Base-by-base conservation (phyloP, 345 rosid species). In the Citrus unshiu region DNA sequence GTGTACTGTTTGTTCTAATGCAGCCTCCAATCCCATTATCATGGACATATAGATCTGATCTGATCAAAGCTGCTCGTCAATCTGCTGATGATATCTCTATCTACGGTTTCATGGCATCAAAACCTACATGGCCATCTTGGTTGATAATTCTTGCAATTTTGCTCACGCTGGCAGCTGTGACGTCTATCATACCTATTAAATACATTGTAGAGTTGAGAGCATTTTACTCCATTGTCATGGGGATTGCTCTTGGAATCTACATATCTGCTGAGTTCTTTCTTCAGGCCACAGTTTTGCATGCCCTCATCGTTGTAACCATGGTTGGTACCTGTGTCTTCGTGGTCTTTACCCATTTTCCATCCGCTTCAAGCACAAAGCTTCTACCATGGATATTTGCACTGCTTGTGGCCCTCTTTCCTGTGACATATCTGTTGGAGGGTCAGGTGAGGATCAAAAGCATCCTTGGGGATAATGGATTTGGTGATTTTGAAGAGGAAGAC, bases 111-210 rank as follows among this genome's bases (percentile, higher is more conserved):
- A 81, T 93, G 86, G 93, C 97, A 69, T 87, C 95, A 74, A 94
- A 93, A 85, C 99, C 99, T 39, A 92, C 97, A n/a, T 94, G 99
- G 98, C 98, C 99, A 21, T 91, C 99, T 67, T 96, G 99, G 99
- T 80, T 94, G 76, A 97, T 96, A 66, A 94, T 96, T 57, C 73
- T 84, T 72, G 93, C 97, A 78, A 90, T 93, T 78, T 84, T 96
- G 81, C 94, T 96, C 72, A 91, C 98, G 73, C 87, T 96, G 62
- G 92, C 99, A 29, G 94, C 95, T 66, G 87, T 85, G 78, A 96
- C 98, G 74, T 94, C 99, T 58, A 75, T 94, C 81, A 89, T 93
- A 83, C 97, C 99, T 78, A 91, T 96, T 73, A 94, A 90, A 73
- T 93, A 94, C 76, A 86, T 94, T 37, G 98, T 92, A 57, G 98